Conservation (phyloP, 768 basidiomycete species). For the Mycena leptocephala region DNA sequence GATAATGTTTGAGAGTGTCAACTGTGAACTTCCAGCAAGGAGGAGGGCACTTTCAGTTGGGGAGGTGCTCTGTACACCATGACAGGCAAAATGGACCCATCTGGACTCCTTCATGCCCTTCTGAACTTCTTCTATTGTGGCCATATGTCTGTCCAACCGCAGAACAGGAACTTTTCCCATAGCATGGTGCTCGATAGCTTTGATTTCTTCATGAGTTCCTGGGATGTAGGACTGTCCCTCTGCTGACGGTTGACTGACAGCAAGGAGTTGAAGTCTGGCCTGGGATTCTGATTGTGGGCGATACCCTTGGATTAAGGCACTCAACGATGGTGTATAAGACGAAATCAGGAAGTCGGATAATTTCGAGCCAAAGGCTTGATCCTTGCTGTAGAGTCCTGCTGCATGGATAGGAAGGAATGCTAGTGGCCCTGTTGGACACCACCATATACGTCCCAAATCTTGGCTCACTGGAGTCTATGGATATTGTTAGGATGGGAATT, state of each 20-base stretch:
- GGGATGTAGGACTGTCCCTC: neutral
- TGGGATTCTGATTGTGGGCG: neutral
- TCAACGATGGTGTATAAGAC: neutral
- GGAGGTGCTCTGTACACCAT: neutral
- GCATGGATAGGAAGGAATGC: neutral
- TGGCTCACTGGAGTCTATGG: neutral
- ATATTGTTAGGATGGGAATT: neutral
- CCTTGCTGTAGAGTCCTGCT: neutral
- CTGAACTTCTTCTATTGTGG: neutral
- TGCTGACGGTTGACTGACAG: neutral
- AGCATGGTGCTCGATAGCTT: neutral
- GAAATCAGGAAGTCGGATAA: neutral
- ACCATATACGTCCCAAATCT: neutral
- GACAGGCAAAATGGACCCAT: neutral
- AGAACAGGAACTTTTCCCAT: neutral
- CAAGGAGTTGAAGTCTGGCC: neutral
- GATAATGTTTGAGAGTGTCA: conserved; percentile 16
- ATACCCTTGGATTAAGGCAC: neutral
- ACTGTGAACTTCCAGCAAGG: conserved; percentile 39
- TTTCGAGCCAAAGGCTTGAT: neutral
- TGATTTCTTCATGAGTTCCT: neutral
- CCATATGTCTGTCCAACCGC: too few relatives aligned
- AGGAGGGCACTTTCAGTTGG: conserved; percentile 28
- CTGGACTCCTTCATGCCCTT: neutral
- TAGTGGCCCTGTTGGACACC: neutral